Conservation (phyloP, 2,329 filamentous ascomycete species). For the Arthrobotrys pseudoclavata region DNA sequence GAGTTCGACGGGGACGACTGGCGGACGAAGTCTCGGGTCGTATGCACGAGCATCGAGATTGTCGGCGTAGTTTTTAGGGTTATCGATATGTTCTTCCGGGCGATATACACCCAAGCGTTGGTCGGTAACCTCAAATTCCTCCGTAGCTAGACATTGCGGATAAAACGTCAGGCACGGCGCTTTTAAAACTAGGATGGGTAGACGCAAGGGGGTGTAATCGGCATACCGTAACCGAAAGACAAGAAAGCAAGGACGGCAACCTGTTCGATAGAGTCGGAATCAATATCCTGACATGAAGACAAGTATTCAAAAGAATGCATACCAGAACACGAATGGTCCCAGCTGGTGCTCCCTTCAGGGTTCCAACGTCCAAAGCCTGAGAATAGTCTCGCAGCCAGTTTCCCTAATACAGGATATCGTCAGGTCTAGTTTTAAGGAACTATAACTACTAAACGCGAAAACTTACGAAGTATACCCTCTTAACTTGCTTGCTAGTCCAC, state of each 20-base stretch:
- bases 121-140: constrained; percentile 85
- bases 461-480: constrained; percentile 72
- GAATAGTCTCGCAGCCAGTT: constrained; percentile 91
- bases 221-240: constrained; percentile 80
- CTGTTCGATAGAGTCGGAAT: constrained; percentile 64
- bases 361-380: constrained; percentile 84
- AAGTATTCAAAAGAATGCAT: constrained; percentile 69
- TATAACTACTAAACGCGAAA: neutral
- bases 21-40: constrained; percentile 84
- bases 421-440: neutral
- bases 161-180: neutral
- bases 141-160: constrained; percentile 72
- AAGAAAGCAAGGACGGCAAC: constrained; percentile 86
- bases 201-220: constrained; percentile 39
- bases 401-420: constrained; percentile 67
- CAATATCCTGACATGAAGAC: neutral
- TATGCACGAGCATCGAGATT: constrained; percentile 85
- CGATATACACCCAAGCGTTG: constrained; percentile 85
- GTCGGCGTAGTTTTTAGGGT: constrained; percentile 88
- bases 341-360: constrained; percentile 81
- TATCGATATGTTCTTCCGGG: constrained; percentile 78
- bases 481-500: constrained; percentile 84
- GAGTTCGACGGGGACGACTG: constrained; percentile 78
- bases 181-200: neutral
- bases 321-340: constrained; percentile 83